phyloP scores from a whole-genome alignment of 257 asterid genomes.

The Fraxinus pennsylvanica region DNA sequence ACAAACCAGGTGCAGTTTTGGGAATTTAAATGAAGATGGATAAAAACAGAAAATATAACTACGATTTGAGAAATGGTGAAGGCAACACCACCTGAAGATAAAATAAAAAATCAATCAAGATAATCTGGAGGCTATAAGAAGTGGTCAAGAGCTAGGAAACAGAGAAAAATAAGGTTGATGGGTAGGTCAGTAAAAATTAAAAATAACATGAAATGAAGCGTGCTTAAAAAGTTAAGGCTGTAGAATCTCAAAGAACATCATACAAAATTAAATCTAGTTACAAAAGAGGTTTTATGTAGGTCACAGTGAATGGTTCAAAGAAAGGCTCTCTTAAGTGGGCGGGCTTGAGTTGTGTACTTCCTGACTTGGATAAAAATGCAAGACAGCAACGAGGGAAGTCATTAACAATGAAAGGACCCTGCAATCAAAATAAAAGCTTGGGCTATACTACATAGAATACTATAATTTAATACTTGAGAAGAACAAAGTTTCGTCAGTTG shows the following conservation, averaged over 20 bases:
- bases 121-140: neutral
- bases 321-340: neutral
- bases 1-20: neutral
- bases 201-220: neutral
- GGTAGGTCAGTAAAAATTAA: neutral
- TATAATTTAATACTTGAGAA: neutral
- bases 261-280: neutral
- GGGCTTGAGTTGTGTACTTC: neutral
- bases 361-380: neutral
- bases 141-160: neutral
- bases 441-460: neutral
- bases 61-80: neutral
- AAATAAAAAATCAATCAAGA: neutral
- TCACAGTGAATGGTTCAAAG: neutral
- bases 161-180: neutral
- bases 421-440: neutral
- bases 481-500: neutral
- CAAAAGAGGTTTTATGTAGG: neutral
- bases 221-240: neutral
- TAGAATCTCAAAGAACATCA: neutral
- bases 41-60: neutral
- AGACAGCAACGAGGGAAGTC: neutral
- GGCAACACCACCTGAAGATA: neutral
- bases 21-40: neutral
- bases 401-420: neutral